Conservation (phyloP, 2,329 filamentous ascomycete genomes). For the Phaeophleospora eucalypticola region DNA sequence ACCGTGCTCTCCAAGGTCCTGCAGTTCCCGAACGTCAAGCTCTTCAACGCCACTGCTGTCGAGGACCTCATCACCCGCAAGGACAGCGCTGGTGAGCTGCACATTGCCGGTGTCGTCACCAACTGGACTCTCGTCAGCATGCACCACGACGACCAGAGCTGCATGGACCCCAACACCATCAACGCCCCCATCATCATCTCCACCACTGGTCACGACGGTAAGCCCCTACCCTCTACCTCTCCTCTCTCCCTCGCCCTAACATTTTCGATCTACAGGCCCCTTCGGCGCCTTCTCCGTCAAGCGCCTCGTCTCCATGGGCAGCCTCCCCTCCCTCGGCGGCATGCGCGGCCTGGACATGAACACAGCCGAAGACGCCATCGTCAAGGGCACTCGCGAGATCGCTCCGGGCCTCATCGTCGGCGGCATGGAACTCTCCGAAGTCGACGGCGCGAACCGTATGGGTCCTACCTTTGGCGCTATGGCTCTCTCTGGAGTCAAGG, state of each 20-base stretch:
- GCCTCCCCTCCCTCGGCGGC: conserved; percentile 76
- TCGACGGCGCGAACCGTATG: conserved; percentile 72
- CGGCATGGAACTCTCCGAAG: conserved; percentile 88
- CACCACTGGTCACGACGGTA: conserved; percentile 82
- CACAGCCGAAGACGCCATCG: conserved; percentile 84
- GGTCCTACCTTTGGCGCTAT: conserved; percentile 86
- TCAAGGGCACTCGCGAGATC: conserved; percentile 85
- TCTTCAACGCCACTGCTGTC: conserved; percentile 91
- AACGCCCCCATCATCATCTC: conserved; percentile 85
- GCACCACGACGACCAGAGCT: conserved; percentile 58
- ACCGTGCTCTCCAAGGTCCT: conserved; percentile 82
- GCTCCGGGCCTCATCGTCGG: conserved; percentile 86
- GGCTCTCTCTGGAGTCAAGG: conserved; percentile 82
- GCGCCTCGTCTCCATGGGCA: conserved; percentile 83
- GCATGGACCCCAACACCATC: conserved; percentile 98
- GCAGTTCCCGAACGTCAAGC: conserved; percentile 83
- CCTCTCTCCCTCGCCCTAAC: conserved; percentile 1
- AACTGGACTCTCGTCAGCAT: conserved; percentile 89
- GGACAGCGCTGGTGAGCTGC: conserved; percentile 50
- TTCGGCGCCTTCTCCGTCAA: conserved; percentile 91
- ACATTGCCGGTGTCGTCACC: conserved; percentile 84
- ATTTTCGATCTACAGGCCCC: conserved; percentile 42
- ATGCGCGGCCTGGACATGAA: conserved; percentile 96
- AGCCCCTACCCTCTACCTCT: neutral
- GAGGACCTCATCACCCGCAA: conserved; percentile 88